Evolutionary conservation across 108 stramenopile species (phyloP).

Genomic region (Nitzschia inconspicua): DNA sequence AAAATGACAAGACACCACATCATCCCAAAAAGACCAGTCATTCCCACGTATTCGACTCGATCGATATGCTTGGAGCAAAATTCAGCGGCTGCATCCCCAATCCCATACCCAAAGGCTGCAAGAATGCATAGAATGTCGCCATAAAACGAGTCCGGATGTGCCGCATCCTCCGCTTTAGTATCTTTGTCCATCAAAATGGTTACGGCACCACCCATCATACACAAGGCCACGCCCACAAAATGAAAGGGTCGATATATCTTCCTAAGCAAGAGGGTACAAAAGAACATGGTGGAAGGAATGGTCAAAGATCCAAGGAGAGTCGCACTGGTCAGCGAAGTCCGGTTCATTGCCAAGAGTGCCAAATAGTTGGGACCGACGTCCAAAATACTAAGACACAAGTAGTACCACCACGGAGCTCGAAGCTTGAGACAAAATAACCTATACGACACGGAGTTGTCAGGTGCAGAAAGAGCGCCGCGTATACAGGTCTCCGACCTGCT

Average conservation of each 20-base stretch:
- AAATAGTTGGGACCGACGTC: conserved; percentile 79
- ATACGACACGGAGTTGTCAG: too few species aligned
- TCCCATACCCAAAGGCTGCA: conserved; percentile 53
- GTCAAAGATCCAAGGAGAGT: conserved; percentile 81
- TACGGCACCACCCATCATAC: conserved; percentile 40
- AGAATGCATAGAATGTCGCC: conserved; percentile 61
- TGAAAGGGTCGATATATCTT: conserved; percentile 33
- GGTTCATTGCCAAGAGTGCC: conserved; percentile 58
- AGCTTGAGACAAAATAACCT: conserved; percentile 23
- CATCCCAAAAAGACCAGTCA: conserved; percentile 69
- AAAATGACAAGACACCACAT: conserved; percentile 40
- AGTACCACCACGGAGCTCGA: conserved; percentile 43
- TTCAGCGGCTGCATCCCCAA: conserved; percentile 67
- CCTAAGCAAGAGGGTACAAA: conserved; percentile 52
- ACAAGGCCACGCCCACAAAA: conserved; percentile 41
- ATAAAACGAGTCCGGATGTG: conserved; percentile 22
- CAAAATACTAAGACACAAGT: conserved; percentile 50
- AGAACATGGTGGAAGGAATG: conserved; percentile 85
- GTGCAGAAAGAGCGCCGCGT: background rate
- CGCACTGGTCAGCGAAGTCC: conserved; percentile 80
- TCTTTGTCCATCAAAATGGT: conserved; percentile 39
- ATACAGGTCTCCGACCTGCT: background rate
- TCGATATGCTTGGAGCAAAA: conserved; percentile 57
- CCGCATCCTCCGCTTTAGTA: background rate
- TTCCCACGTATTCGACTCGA: conserved; percentile 67